Percentiles rank a stretch among this genome's conserved stretches.
These are phyloP conservation scores for Vittaforma corneae DNA, from an alignment of 371 early-diverging fungal genomes.

Conservation along the genomic window DNA sequence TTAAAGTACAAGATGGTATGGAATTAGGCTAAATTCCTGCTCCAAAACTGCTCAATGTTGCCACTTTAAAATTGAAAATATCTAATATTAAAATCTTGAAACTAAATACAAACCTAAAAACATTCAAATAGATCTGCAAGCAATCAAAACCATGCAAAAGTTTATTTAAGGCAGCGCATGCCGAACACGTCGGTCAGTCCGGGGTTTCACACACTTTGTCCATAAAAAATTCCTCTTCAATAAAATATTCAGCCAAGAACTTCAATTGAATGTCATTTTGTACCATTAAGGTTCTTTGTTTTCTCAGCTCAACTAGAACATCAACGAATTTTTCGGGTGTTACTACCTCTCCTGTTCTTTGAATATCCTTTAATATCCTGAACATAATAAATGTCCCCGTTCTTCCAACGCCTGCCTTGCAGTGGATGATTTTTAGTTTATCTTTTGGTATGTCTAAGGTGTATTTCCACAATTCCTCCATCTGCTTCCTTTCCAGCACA, in stretches of 20 bases:
- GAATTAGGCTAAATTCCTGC: too few species aligned
- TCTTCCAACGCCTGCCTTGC: constrained; percentile 88
- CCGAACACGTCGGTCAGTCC: too few species aligned
- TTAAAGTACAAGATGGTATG: too few species aligned
- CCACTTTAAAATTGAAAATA: too few species aligned
- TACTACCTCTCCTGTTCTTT: constrained; percentile 14
- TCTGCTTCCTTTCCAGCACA: not conserved
- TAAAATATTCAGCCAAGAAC: constrained; percentile 10
- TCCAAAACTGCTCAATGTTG: too few species aligned
- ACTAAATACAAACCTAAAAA: too few species aligned
- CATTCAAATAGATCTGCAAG: too few species aligned
- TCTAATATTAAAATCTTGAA: too few species aligned
- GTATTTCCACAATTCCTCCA: constrained; percentile 24
- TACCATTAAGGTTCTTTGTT: constrained; percentile 44
- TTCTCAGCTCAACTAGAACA: constrained; percentile 44
- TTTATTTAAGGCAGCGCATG: too few species aligned
- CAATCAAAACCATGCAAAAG: too few species aligned
- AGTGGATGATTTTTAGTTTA: constrained; percentile 68
- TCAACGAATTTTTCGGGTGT: constrained; percentile 41
- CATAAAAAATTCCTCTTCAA: too few species aligned
- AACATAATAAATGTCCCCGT: constrained; percentile 76
- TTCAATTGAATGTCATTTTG: constrained; percentile 43
- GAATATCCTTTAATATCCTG: constrained; percentile 63
- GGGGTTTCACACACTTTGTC: too few species aligned
- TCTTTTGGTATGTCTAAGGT: constrained; percentile 2